Percentiles rank a stretch among this genome's conserved stretches.
Conservation (phyloP, 768 basidiomycete species). For the Pholiota microspora region DNA sequence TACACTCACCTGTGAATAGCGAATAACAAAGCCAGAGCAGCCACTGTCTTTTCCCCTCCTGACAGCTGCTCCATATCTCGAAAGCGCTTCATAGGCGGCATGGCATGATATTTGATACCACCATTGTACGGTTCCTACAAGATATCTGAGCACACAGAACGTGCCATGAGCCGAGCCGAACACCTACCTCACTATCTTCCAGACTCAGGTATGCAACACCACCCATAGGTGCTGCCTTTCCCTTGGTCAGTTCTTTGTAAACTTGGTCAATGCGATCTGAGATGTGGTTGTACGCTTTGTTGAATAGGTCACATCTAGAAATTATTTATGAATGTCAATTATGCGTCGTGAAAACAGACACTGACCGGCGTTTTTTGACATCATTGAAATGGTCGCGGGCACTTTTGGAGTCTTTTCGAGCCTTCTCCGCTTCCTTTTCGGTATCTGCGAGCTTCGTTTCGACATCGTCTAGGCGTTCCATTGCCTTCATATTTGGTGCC, state of each 20-base stretch:
- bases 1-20: slow-evolving; percentile 84
- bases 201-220: slow-evolving; percentile 95
- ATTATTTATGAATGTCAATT: background rate
- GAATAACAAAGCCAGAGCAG: slow-evolving; percentile 93
- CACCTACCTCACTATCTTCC: slow-evolving; percentile 87
- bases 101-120: slow-evolving; percentile 96
- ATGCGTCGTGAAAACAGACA: background rate
- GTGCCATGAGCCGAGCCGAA: background rate
- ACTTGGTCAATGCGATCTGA: slow-evolving; percentile 93
- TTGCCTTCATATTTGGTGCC: slow-evolving; percentile 97
- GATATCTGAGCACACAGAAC: background rate
- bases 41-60: slow-evolving; percentile 98
- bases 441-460: slow-evolving; percentile 84
- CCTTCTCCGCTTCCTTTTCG: slow-evolving; percentile 90
- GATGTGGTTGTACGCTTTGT: slow-evolving; percentile 95
- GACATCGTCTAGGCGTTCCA: slow-evolving; percentile 84
- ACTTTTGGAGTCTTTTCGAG: slow-evolving; percentile 82
- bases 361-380: slow-evolving; percentile 76
- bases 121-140: slow-evolving; percentile 32
- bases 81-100: slow-evolving; percentile 99
- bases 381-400: slow-evolving; percentile 94
- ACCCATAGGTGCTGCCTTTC: slow-evolving; percentile 89
- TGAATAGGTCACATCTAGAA: slow-evolving; percentile 75
- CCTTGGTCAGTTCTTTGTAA: slow-evolving; percentile 97
- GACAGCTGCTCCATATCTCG: slow-evolving; percentile 99